Conservation (phyloP, 140 eudicot genomes). For the Erigeron philadelphicus region DNA sequence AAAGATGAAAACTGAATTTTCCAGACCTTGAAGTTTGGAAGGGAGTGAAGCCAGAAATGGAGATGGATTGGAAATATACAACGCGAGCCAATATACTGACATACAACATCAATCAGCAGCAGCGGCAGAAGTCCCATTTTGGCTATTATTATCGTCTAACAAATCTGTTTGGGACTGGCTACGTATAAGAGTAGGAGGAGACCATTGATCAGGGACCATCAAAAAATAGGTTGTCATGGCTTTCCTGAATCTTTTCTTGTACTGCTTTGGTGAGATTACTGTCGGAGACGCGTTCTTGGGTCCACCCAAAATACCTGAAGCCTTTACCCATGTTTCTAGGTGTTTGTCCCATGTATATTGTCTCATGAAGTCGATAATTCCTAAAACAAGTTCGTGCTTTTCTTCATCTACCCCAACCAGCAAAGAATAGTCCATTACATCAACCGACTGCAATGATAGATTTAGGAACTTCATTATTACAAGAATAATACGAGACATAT, state of each 20-base stretch:
- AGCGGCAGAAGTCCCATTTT: conserved; percentile 26
- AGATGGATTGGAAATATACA: conserved; percentile 30
- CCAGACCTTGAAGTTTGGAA: conserved; percentile 3
- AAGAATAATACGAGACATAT: neutral
- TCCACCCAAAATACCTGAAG: conserved; percentile 93
- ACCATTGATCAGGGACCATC: conserved; percentile 98
- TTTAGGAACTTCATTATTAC: neutral
- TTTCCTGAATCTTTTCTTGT: conserved; percentile 91
- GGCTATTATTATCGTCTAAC: conserved; percentile 48
- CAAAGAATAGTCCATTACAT: conserved; percentile 95
- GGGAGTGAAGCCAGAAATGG: conserved; percentile 12
- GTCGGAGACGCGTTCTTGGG: conserved; percentile 90
- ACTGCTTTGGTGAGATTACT: conserved; percentile 88
- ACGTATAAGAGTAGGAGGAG: conserved; percentile 63
- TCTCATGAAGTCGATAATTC: conserved; percentile 97
- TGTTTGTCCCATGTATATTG: conserved; percentile 99
- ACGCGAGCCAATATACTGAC: conserved; percentile 14
- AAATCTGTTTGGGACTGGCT: conserved; percentile 66
- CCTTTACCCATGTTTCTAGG: conserved; percentile 97
- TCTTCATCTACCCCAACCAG: conserved; percentile 92
- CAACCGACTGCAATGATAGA: conserved; percentile 60
- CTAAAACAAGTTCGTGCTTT: conserved; percentile 89
- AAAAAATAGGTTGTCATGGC: conserved; percentile 95
- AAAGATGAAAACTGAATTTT: conserved; percentile 20
- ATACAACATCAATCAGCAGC: conserved; percentile 42